These are phyloP conservation scores for Claviceps humidiphila DNA, from an alignment of 2,329 filamentous ascomycete genomes.

Conservation along the genomic window DNA sequence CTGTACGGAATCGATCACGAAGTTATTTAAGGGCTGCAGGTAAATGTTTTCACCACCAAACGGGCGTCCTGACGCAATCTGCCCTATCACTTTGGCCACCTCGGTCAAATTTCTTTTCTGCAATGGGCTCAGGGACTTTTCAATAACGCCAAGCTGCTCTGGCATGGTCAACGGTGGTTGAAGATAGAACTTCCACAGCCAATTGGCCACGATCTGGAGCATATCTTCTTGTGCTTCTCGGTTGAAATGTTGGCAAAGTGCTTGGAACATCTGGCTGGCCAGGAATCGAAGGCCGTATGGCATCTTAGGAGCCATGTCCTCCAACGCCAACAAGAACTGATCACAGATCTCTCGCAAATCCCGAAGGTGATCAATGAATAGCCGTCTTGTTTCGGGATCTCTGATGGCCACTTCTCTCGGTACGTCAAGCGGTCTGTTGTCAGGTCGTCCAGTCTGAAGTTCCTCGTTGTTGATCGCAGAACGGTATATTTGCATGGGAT, in stretches of 20 bases:
- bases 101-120: constrained; percentile 88
- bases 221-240: constrained; percentile 65
- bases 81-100: constrained; percentile 81
- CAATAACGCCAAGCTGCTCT: constrained; percentile 85
- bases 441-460: constrained; percentile 75
- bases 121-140: constrained; percentile 74
- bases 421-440: constrained; percentile 69
- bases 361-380: constrained; percentile 89
- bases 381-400: constrained; percentile 79
- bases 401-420: constrained; percentile 89
- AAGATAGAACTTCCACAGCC: constrained; percentile 90
- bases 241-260: constrained; percentile 63
- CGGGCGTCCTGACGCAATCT: constrained; percentile 74
- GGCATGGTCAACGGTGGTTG: constrained; percentile 81
- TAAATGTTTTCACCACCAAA: constrained; percentile 95
- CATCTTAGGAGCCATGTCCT: constrained; percentile 76
- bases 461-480: constrained; percentile 96
- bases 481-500: constrained; percentile 93
- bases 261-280: constrained; percentile 72
- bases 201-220: constrained; percentile 74
- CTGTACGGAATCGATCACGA: constrained; percentile 73
- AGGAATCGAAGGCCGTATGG: constrained; percentile 87
- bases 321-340: constrained; percentile 69
- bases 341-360: constrained; percentile 91
- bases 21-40: constrained; percentile 85